Percentiles rank a stretch among this genome's conserved stretches.
phyloP scores from a whole-genome alignment of 768 basidiomycete species.

The Kwoniella europaea region DNA sequence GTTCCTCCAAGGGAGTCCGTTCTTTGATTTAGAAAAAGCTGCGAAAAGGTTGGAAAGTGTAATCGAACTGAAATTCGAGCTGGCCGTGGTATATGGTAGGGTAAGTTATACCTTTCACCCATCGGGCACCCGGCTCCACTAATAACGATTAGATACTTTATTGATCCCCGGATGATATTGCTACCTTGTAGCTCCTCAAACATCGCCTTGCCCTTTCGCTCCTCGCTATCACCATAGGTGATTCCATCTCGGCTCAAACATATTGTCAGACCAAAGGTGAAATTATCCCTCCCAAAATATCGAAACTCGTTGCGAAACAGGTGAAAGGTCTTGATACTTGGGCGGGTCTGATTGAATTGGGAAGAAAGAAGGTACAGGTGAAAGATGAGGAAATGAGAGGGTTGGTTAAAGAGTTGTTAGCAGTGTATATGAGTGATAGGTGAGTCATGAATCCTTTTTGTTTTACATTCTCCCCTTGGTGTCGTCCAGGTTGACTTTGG shows the following conservation, averaged over 20 bases:
- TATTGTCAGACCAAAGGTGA: slow-evolving; percentile 83
- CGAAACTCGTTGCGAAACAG: slow-evolving; percentile 64
- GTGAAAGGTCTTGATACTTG: slow-evolving; percentile 63
- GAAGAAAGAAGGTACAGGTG: slow-evolving; percentile 56
- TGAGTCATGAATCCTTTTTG: slow-evolving; percentile 58
- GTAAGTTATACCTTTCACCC: slow-evolving; percentile 59
- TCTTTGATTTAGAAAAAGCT: slow-evolving; percentile 67
- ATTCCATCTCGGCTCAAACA: slow-evolving; percentile 77
- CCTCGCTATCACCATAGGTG: slow-evolving; percentile 73
- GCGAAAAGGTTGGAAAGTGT: slow-evolving; percentile 63
- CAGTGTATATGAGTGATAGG: slow-evolving; percentile 82
- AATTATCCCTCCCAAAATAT: slow-evolving; percentile 69
- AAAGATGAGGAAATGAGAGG: slow-evolving; percentile 65
- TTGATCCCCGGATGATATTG: slow-evolving; percentile 4
- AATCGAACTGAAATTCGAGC: slow-evolving; percentile 70
- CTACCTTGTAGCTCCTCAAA: slow-evolving; percentile 62
- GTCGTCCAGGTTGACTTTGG: too few species aligned
- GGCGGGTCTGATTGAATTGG: slow-evolving; percentile 62
- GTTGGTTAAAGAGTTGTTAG: slow-evolving; percentile 72
- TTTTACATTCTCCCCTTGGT: neutral
- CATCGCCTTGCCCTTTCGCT: slow-evolving; percentile 70
- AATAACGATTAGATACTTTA: neutral
- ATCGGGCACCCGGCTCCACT: neutral
- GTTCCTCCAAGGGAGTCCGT: slow-evolving; percentile 75
- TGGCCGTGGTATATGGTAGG: slow-evolving; percentile 79